phyloP scores from a whole-genome alignment of 805 yeast species.

The Hyphopichia homilentoma region DNA sequence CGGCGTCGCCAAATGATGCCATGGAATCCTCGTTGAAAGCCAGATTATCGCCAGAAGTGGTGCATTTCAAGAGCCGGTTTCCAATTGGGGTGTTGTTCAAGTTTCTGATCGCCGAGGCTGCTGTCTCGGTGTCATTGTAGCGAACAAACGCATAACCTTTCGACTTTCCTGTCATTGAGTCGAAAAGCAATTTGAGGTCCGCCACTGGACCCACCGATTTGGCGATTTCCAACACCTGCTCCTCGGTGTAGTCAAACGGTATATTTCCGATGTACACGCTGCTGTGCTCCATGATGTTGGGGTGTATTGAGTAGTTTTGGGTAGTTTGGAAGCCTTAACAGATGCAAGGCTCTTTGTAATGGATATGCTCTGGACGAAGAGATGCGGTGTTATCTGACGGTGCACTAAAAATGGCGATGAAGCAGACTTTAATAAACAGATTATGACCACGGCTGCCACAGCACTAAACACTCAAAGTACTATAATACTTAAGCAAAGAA shows the following conservation, averaged over 20 bases:
- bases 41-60: constrained; percentile 54
- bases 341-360: too few species aligned
- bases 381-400: too few species aligned
- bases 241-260: constrained; percentile 92
- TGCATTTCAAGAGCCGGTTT: constrained; percentile 66
- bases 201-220: constrained; percentile 85
- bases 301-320: too few species aligned
- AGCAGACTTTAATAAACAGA: too few species aligned
- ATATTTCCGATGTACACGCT: constrained; percentile 76
- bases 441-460: too few species aligned
- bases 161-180: constrained; percentile 83
- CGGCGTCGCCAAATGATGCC: constrained; percentile 13
- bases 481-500: too few species aligned
- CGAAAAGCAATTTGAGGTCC: constrained; percentile 72
- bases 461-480: too few species aligned
- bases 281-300: constrained; percentile 7
- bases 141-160: constrained; percentile 89
- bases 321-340: too few species aligned
- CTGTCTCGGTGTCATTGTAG: constrained; percentile 79
- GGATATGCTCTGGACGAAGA: too few species aligned
- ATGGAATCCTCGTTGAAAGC: constrained; percentile 7
- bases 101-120: constrained; percentile 87
- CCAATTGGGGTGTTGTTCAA: constrained; percentile 77
- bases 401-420: too few species aligned
- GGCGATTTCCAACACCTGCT: constrained; percentile 84